Conservation (phyloP, 2,329 filamentous ascomycete genomes). For the Penicillium sp. region DNA sequence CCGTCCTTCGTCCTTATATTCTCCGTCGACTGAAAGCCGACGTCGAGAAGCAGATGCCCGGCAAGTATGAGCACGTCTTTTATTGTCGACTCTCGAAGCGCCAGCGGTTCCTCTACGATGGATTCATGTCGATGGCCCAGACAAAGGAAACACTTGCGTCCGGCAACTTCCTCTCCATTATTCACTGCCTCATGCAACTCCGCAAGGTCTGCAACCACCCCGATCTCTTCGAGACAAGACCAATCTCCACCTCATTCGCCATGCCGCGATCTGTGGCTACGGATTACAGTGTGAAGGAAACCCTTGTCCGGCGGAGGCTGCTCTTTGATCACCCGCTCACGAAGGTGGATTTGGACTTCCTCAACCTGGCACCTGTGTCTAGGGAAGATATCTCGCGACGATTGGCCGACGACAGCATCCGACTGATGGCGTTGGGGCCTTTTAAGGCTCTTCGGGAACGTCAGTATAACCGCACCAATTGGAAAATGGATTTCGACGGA, state of each 20-base stretch:
- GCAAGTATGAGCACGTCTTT: conserved; percentile 95
- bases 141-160: conserved; percentile 85
- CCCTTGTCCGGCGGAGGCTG: conserved; percentile 64
- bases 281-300: conserved; percentile 70
- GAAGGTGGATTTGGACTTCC: conserved; percentile 67
- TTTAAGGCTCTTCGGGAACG: conserved; percentile 69
- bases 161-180: conserved; percentile 95
- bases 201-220: conserved; percentile 98
- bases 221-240: conserved; percentile 90
- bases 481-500: conserved; percentile 61
- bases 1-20: conserved; percentile 87
- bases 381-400: conserved; percentile 63
- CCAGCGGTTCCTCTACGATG: conserved; percentile 92
- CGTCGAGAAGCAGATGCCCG: conserved; percentile 98
- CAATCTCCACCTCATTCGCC: conserved; percentile 94
- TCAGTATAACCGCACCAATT: conserved; percentile 58
- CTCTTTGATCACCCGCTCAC: conserved; percentile 62
- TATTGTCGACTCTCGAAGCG: conserved; percentile 93
- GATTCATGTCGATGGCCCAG: conserved; percentile 85
- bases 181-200: conserved; percentile 96
- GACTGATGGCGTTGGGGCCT: conserved; percentile 66
- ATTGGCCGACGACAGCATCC: conserved; percentile 54
- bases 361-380: conserved; percentile 72
- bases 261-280: conserved; percentile 77
- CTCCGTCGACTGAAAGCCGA: conserved; percentile 89